Evolutionary conservation across 495 filamentous ascomycete genomes (phyloP), one percentile per base, ranked within the genome.

Genomic region (Bombardia bombarda): DNA sequence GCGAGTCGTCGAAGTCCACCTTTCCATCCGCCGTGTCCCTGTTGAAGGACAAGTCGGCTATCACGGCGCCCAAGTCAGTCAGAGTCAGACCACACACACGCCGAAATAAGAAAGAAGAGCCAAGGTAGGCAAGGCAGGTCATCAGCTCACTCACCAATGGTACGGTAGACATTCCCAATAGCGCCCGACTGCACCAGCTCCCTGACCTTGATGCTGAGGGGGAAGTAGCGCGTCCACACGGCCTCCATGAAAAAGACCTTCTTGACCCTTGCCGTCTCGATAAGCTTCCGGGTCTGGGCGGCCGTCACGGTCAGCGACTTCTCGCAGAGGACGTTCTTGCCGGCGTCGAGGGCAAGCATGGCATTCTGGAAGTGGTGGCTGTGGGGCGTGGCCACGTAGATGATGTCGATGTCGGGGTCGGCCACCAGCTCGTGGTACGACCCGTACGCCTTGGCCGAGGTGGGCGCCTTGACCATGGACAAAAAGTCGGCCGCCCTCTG

Each of bases 171-270:
- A 32, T 79, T 77, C 7, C 90, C 90, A 49, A 96, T 82, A 42
- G 68, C 72, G 2, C 84, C 83, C 2, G 72, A 66, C 41, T 70
- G 63, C 42, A 93, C 81, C 52, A 87, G 53, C 40, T 87, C 72
- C 30, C 87, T 64, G 17, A 95, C 65, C 61, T 90, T 79, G 43
- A 84, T 75, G 49, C 78, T 83, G 4, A 90, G 60, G 2, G 90
- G 90, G 70, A 95, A 93, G 60, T 85, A 92, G 18, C 90, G 70
- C 30, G 90, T 96, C 90, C 92, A 96, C 10, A 96, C 86, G 14
- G 90, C 90, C 69, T 97, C 90, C 87, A 95, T 95, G 28, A 97
- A 62, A 67, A 96, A 95, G 17, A 95, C 56, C n/a, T 79, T 77
- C 74, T 93, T 94, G 52, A 76, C 68, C 52, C 68, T 74, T 0